These are phyloP conservation scores for Aspergillus intermedius DNA, from an alignment of 2,329 filamentous ascomycete species.

Conservation along the genomic window DNA sequence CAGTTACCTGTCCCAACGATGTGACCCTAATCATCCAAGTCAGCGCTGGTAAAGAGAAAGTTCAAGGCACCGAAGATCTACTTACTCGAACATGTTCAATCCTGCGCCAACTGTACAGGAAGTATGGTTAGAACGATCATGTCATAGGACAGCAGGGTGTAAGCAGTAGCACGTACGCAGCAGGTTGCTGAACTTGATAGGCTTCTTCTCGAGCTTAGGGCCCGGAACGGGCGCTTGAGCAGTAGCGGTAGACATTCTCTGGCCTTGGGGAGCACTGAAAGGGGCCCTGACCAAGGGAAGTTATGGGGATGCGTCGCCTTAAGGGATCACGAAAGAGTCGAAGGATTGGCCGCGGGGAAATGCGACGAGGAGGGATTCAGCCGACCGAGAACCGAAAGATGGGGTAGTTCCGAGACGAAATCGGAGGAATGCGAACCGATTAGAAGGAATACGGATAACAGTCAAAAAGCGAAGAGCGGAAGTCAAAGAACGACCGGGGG, in stretches of 20 bases:
- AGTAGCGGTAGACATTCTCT: conserved; percentile 44
- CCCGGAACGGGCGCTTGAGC: conserved; percentile 44
- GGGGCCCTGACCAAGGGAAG: conserved; percentile 97
- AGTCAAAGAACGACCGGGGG: background rate
- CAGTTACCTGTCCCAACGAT: conserved; percentile 57
- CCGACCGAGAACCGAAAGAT: background rate
- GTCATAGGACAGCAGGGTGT: background rate
- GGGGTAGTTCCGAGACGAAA: background rate
- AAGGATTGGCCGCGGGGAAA: background rate
- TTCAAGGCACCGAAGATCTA: conserved; percentile 10
- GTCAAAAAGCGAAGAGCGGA: background rate
- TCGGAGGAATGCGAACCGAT: background rate
- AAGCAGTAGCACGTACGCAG: conserved; percentile 50
- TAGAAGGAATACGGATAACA: background rate
- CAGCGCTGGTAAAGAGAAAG: conserved; percentile 6
- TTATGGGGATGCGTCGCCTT: conserved; percentile 75
- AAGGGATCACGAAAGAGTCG: conserved; percentile 16
- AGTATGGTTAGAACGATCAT: conserved; percentile 17
- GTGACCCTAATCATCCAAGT: conserved; percentile 48
- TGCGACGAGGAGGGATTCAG: background rate
- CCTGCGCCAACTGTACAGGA: conserved; percentile 64
- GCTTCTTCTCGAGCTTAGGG: conserved; percentile 87
- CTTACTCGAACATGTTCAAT: conserved; percentile 88
- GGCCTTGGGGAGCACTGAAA: conserved; percentile 56
- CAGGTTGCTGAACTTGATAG: conserved; percentile 99